Evolutionary conservation across 1,284 basidiomycete genomes (phyloP), one percentile per base, ranked within the genome.

Genomic region (Omphalotus olearius): DNA sequence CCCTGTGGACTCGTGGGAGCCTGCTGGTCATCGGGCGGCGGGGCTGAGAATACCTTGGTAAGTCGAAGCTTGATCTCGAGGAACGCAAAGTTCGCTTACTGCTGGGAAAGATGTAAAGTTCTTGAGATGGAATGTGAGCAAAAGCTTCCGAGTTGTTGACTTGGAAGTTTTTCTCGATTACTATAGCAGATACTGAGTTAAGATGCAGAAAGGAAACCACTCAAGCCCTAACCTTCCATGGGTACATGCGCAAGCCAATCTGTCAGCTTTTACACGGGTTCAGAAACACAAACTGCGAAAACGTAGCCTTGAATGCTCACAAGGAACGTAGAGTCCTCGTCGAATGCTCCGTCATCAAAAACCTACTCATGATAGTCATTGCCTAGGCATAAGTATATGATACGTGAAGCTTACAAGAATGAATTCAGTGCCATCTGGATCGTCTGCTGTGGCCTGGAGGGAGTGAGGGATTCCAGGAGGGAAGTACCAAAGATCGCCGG

Each of bases 121-220:
- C 76, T 48, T 78, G 54, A 5, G 70, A 67, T 1, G 82, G 83
- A 54, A 85, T 76, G 56, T 79, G 71, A 43, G 74, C 70, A 63
- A 86, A 86, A 1, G 76, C 76, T 2, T 74, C 69, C 26, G 75
- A 65, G 55, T 73, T 69, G 10, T 43, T 39, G 36, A 74, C 71
- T 59, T 79, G 74, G 71, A 88, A 87, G 65, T 87, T 88, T 69
- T 86, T 85, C 45, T 80, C 79, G 25, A 91, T 71, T 23, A 87
- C 84, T 69, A 16, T 17, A 33, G 4, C 30, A 13, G 30, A 33
- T 13, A 9, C 4, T 33, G 30, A 33, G 30, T 13, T 10, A 33
- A 33, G 9, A 33, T 9, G 7, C 30, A 33, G 2, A 33, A 33
- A 33, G 10, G 26, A 9, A 33, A 33, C 7, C 7, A n/a, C 16